phyloP scores from a whole-genome alignment of 768 basidiomycete species.

The Serendipita indica region DNA sequence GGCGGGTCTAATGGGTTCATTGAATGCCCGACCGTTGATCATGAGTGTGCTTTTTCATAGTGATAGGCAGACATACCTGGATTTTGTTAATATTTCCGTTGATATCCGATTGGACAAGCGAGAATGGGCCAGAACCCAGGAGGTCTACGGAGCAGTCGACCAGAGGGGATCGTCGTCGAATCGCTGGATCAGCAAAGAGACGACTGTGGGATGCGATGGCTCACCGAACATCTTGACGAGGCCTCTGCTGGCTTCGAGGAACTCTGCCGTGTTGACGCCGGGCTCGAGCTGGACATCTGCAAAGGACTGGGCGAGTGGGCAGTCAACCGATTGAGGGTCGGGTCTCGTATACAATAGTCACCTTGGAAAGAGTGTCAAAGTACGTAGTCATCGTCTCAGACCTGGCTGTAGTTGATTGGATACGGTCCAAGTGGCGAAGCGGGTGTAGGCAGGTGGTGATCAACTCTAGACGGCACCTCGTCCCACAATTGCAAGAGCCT shows the following conservation, averaged over 20 bases:
- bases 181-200: not conserved
- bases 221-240: conserved; percentile 83
- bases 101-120: conserved; percentile 69
- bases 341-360: not conserved
- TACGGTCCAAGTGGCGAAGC: conserved; percentile 13
- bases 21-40: conserved; percentile 37
- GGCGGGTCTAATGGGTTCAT: conserved; percentile 79
- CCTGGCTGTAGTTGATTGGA: not conserved
- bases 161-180: not conserved
- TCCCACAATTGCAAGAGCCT: not conserved
- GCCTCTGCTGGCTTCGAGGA: conserved; percentile 79
- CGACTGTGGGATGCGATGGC: conserved; percentile 17
- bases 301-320: conserved; percentile 60
- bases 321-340: not conserved
- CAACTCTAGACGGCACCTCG: not conserved
- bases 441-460: conserved; percentile 20
- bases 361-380: conserved; percentile 18
- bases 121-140: conserved; percentile 72
- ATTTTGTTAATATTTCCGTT: conserved; percentile 80
- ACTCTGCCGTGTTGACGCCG: conserved; percentile 77
- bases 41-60: not conserved
- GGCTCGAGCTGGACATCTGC: conserved; percentile 72
- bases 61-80: conserved; percentile 18
- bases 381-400: conserved; percentile 17
- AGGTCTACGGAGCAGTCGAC: conserved; percentile 38